Conservation (phyloP, 495 filamentous ascomycete species). For the Tuber borchii region DNA sequence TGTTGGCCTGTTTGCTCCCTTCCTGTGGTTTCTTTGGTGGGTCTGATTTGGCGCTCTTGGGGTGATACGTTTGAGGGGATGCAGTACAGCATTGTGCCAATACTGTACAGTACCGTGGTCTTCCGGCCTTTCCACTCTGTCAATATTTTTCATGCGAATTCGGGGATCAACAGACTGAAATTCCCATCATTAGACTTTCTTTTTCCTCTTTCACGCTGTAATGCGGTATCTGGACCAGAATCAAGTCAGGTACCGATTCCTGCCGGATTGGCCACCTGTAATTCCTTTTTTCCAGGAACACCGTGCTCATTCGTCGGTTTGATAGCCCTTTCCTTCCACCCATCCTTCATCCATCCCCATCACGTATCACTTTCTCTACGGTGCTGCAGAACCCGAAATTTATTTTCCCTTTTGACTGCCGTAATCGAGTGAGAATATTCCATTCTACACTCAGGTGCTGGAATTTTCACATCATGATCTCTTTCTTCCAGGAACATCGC, state of each 20-base stretch:
- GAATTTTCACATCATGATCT: background rate
- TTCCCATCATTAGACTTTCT: background rate
- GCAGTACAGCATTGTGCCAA: background rate
- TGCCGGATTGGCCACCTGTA: background rate
- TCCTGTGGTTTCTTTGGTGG: background rate
- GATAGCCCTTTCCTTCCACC: background rate
- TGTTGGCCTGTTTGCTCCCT: background rate
- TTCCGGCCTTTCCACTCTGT: background rate
- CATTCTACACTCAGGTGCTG: background rate
- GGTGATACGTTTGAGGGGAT: background rate
- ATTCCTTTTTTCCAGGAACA: constrained; percentile 4
- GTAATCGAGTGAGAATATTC: constrained; percentile 4
- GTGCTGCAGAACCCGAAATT: background rate
- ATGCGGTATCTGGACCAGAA: background rate
- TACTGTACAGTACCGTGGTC: background rate
- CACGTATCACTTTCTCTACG: background rate
- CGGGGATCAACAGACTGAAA: background rate
- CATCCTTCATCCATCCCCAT: background rate
- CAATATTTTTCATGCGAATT: background rate
- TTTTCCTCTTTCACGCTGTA: background rate
- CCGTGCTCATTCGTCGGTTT: background rate
- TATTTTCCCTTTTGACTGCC: background rate
- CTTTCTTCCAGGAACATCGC: background rate
- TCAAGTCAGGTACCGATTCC: background rate
- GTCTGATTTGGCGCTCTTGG: background rate